phyloP scores from a whole-genome alignment of 2,329 filamentous ascomycete genomes.

The Alternaria sp. region DNA sequence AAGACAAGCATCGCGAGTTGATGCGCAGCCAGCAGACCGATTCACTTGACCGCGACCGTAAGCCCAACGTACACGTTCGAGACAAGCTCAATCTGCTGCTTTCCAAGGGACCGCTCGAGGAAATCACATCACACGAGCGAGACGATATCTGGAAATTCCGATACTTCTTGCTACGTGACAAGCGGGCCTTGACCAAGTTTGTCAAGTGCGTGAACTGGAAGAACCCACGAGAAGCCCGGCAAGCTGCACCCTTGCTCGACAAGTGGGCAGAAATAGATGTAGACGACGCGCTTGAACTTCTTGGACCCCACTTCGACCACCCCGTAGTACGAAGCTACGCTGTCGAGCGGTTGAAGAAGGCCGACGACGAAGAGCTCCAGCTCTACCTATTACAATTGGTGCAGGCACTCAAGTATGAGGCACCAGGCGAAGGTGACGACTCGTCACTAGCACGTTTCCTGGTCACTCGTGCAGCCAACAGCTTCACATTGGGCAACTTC shows the following conservation, averaged over 20 bases:
- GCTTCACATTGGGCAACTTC: conserved; percentile 91
- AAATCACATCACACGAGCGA: conserved; percentile 87
- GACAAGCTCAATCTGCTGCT: conserved; percentile 93
- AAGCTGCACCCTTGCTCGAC: conserved; percentile 86
- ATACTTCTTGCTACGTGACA: conserved; percentile 91
- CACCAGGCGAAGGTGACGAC: conserved; percentile 67
- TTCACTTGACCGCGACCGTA: conserved; percentile 92
- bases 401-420: conserved; percentile 82
- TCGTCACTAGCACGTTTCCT: conserved; percentile 90
- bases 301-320: conserved; percentile 92
- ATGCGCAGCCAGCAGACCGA: conserved; percentile 92
- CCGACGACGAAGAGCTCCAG: conserved; percentile 89
- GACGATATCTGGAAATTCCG: conserved; percentile 98
- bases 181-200: conserved; percentile 87
- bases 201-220: conserved; percentile 97
- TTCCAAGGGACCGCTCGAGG: conserved; percentile 89
- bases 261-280: conserved; percentile 98
- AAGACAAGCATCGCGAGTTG: conserved; percentile 90
- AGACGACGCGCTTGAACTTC: conserved; percentile 91
- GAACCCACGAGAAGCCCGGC: conserved; percentile 81
- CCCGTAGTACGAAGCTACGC: conserved; percentile 88
- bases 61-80: conserved; percentile 92
- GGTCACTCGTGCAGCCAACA: conserved; percentile 84
- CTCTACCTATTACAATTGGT: conserved; percentile 93
- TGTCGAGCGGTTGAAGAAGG: conserved; percentile 87